Base-by-base conservation (phyloP, 805 yeast species). In the Candida loeiensis region DNA sequence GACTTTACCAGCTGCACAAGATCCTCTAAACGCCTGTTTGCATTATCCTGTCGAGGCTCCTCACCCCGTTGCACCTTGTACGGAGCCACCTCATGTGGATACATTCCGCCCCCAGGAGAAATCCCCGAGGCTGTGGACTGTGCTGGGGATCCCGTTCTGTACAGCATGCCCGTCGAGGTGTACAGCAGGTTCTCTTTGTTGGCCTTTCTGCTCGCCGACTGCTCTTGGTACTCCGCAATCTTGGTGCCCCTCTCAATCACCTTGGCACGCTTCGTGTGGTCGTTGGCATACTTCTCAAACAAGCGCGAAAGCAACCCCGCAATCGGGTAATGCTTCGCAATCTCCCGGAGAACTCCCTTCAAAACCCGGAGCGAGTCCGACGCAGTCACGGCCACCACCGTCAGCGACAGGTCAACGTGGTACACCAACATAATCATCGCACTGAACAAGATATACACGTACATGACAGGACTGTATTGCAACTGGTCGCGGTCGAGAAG, bases 361-460 rank as follows among this genome's bases (percentile, higher is more conserved):
- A 66, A 58, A 8, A 64, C 63, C 37, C 53, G 58, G 29, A 69
- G 54, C 16, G 73, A 65, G 48, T 69, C 74, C 8, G 69, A 50
- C 0, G 74, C 74, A 1, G 73, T 64, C 6, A 66, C 54, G 2
- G 73, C 64, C 45, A 69, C 66, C 12, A 62, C 66, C 7, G 58
- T 52, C 46, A 64, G 66, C 20, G 69, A 48, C 3, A 71, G 66
- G 48, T 69, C 74, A 37, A 79, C 72, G 61, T 85, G 91, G 55
- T 82, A 82, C n/a, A 82, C 69, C 58, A 85, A 75, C 74, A 84
- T 80, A 46, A 80, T 68, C 46, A 82, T 68, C 1, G 93, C 86
- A 22, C 80, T 73, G 55, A 79, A 82, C 37, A 74, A 63, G 27
- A 74, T 74, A 52, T 78, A 80, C 22, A 77, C 80, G 49, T 70